Conservation (phyloP, 2,329 filamentous ascomycete species). For the Fusarium sp. region DNA sequence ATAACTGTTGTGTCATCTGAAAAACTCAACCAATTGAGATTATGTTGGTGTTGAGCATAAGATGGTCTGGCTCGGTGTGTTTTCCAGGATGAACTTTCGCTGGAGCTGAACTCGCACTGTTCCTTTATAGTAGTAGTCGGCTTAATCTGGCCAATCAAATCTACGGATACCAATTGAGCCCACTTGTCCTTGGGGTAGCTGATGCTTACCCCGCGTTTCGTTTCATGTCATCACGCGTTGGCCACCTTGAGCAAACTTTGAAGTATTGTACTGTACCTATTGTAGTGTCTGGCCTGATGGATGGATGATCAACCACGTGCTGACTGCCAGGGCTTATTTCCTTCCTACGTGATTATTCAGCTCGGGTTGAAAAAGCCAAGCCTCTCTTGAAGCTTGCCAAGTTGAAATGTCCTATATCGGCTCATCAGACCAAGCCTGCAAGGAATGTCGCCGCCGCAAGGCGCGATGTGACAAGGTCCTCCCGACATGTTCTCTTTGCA, state of each 20-base stretch:
- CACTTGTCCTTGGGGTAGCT: neutral
- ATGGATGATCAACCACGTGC: neutral
- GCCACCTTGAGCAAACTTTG: too few relatives aligned
- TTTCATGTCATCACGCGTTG: neutral
- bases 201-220: neutral
- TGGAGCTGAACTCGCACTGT: too few relatives aligned
- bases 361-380: neutral
- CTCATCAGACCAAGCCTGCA: constrained; percentile 55
- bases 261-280: neutral
- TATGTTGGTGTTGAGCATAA: too few relatives aligned
- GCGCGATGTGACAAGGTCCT: constrained; percentile 56
- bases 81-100: too few relatives aligned
- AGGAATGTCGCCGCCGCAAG: constrained; percentile 58
- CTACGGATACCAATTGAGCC: too few relatives aligned
- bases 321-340: neutral
- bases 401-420: constrained; percentile 33
- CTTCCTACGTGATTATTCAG: neutral
- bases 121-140: too few relatives aligned
- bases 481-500: constrained; percentile 57
- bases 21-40: too few relatives aligned
- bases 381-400: neutral
- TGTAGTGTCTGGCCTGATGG: neutral
- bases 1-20: too few relatives aligned
- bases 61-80: too few relatives aligned
- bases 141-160: too few relatives aligned